Conservation (phyloP, 1,284 basidiomycete species). For the Apiotrichum porosum region DNA sequence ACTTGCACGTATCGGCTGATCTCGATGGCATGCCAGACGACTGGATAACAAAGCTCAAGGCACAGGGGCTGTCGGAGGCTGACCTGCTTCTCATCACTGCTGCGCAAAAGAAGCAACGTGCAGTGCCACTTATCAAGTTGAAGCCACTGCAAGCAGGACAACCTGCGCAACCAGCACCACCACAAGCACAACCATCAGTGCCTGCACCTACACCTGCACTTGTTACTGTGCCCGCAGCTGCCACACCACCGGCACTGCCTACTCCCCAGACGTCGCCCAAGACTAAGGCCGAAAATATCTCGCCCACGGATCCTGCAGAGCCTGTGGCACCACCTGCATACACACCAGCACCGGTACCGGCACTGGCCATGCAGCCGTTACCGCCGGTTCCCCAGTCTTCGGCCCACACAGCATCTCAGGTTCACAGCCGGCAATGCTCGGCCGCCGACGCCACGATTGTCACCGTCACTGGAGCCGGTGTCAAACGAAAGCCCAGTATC, state of each 20-base stretch:
- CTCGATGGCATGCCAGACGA: conserved; percentile 33
- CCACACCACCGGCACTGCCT: too few relatives aligned
- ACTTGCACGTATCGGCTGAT: conserved; percentile 41
- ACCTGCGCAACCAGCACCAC: background rate
- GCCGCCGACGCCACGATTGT: background rate
- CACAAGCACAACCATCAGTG: background rate
- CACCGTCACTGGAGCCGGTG: background rate
- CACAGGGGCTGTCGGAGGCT: conserved; percentile 36
- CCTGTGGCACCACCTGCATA: background rate
- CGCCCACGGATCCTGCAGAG: too few relatives aligned
- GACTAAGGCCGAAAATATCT: too few relatives aligned
- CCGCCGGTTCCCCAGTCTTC: too few relatives aligned
- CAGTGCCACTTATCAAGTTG: background rate
- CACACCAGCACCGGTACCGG: background rate
- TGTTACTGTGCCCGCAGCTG: background rate
- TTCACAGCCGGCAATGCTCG: background rate
- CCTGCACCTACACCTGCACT: background rate
- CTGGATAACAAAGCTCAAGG: conserved; percentile 33
- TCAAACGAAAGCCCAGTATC: conserved; percentile 8
- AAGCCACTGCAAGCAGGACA: background rate
- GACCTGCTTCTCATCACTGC: conserved; percentile 37
- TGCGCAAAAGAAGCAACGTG: conserved; percentile 19
- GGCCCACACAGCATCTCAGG: too few relatives aligned
- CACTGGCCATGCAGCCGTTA: too few relatives aligned
- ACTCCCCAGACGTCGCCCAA: too few relatives aligned